phyloP scores from a whole-genome alignment of 2,329 filamentous ascomycete genomes.

The Hymenoscyphus repandus region DNA sequence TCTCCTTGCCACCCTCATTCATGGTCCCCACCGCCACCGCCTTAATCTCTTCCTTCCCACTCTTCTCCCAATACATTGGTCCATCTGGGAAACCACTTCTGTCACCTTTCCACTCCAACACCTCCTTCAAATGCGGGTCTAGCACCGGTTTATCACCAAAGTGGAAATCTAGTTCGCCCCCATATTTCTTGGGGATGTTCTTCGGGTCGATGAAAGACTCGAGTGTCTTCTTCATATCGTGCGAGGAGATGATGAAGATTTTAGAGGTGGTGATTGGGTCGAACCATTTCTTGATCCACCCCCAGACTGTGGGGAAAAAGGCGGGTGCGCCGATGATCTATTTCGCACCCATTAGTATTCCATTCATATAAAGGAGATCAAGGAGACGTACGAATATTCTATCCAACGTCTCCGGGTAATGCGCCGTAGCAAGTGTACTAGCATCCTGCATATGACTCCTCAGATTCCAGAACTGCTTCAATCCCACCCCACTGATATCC shows the following conservation, averaged over 20 bases:
- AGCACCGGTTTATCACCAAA: conserved; percentile 72
- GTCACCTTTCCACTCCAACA: conserved; percentile 48
- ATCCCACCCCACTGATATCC: conserved; percentile 78
- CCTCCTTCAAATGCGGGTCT: conserved; percentile 54
- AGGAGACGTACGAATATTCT: conserved; percentile 53
- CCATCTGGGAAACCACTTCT: conserved; percentile 49
- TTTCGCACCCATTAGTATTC: conserved; percentile 2
- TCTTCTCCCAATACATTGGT: conserved; percentile 48
- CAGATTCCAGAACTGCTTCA: conserved; percentile 95
- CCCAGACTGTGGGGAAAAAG: conserved; percentile 92
- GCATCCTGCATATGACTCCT: conserved; percentile 93
- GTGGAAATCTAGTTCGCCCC: conserved; percentile 75
- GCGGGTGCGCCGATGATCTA: conserved; percentile 81
- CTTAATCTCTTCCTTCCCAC: conserved; percentile 37
- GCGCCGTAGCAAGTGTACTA: conserved; percentile 79
- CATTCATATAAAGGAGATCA: not conserved
- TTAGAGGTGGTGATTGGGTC: conserved; percentile 91
- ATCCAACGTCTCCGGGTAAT: conserved; percentile 92
- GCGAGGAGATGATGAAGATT: conserved; percentile 78
- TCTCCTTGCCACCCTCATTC: conserved; percentile 37
- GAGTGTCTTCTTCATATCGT: conserved; percentile 73
- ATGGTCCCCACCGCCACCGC: conserved; percentile 49
- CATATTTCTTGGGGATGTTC: conserved; percentile 86
- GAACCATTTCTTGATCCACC: conserved; percentile 95
- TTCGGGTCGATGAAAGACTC: conserved; percentile 73